Evolutionary conservation across 768 basidiomycete species (phyloP).

Genomic region (Leccinum uliginosum): DNA sequence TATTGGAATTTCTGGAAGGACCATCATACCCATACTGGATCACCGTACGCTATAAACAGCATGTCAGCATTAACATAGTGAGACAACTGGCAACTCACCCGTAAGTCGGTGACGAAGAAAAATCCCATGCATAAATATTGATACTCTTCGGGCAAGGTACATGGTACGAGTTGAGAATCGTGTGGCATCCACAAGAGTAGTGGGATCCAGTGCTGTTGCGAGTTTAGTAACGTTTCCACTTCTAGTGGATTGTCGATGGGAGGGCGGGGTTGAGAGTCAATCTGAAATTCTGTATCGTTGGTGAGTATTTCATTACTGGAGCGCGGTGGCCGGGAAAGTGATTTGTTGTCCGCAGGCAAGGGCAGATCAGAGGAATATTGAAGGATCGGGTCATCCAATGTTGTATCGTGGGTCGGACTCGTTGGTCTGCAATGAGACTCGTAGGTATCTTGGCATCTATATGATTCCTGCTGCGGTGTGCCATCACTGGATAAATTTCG

Average conservation of each 20-base stretch:
- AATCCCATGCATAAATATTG: conserved; percentile 43
- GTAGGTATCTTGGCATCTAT: not conserved
- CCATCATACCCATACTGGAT: not conserved
- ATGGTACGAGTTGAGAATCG: conserved; percentile 24
- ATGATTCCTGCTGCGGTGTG: not conserved
- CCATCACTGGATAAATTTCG: not conserved
- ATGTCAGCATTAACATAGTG: not conserved
- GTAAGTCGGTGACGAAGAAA: conserved; percentile 39
- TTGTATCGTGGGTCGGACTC: not conserved
- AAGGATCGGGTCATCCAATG: not conserved
- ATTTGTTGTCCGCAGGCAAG: not conserved
- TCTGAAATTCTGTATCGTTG: not conserved
- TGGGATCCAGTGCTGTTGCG: conserved; percentile 36
- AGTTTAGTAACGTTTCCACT: conserved; percentile 37
- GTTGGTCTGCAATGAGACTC: not conserved
- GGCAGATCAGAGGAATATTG: not conserved
- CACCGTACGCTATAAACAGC: conserved; percentile 14
- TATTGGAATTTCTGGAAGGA: not conserved
- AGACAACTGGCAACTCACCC: conserved; percentile 28
- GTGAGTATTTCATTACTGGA: too few relatives aligned
- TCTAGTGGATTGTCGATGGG: conserved; percentile 38
- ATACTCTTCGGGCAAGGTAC: conserved; percentile 33
- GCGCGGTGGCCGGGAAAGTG: not conserved
- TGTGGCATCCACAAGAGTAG: conserved; percentile 38
- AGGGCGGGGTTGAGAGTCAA: not conserved